Percentiles rank a stretch among this genome's conserved stretches.
These are phyloP conservation scores for Heliosperma pusillum DNA, from an alignment of 148 eudicot species.

Conservation along the genomic window DNA sequence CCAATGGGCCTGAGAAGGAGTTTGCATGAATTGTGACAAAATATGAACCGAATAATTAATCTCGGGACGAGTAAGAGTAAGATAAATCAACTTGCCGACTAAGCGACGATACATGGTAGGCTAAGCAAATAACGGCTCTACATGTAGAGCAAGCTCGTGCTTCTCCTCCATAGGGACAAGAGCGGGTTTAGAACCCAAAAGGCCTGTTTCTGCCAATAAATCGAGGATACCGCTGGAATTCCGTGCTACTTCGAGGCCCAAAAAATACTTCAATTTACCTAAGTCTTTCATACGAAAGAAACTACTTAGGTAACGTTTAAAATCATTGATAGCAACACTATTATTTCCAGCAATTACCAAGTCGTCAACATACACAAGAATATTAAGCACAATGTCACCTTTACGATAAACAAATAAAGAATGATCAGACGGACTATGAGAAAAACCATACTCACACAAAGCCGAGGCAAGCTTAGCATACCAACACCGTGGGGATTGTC, in stretches of 20 bases:
- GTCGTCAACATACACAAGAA: conserved; percentile 6
- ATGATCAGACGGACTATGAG: not conserved
- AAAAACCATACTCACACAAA: not conserved
- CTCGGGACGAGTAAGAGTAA: not conserved
- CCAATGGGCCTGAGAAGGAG: not conserved
- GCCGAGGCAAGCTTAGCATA: not conserved
- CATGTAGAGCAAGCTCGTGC: no score
- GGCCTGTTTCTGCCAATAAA: no score
- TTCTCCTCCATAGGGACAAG: no score
- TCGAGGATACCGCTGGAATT: not conserved
- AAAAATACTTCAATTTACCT: no score
- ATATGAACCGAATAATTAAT: not conserved
- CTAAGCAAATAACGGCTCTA: no score
- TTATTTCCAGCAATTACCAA: not conserved
- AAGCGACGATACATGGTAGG: not conserved
- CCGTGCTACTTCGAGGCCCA: not conserved
- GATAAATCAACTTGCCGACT: not conserved
- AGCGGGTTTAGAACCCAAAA: no score
- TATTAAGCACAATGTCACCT: not conserved
- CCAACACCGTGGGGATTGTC: conserved; percentile 2
- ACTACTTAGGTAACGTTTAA: not conserved
- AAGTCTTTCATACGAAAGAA: no score
- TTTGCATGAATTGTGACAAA: not conserved
- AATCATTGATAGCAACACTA: not conserved
- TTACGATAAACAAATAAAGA: not conserved